These are phyloP conservation scores for Aquilaria sinensis DNA, from an alignment of 345 rosid species.

Conservation along the genomic window DNA sequence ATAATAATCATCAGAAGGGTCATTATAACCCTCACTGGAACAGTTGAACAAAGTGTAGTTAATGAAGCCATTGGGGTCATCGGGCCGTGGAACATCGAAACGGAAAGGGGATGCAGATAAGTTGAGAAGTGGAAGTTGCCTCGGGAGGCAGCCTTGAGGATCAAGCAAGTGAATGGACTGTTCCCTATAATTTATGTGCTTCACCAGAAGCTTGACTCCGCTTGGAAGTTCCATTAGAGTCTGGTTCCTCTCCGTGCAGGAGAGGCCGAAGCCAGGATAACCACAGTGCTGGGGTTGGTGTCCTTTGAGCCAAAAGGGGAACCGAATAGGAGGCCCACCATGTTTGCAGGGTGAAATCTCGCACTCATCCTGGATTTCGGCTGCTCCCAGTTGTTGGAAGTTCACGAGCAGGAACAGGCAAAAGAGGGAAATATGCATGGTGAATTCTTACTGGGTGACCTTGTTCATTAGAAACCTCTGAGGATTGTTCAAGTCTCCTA, in stretches of 20 bases:
- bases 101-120: slow-evolving; percentile 5
- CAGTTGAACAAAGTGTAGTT: no score
- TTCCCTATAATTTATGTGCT: neutral
- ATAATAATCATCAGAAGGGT: no score
- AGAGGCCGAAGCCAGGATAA: neutral
- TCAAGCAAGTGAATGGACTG: neutral
- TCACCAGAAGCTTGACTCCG: neutral
- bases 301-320: slow-evolving; percentile 3
- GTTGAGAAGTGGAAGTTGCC: neutral
- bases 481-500: no score
- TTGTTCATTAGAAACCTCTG: no score
- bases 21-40: no score
- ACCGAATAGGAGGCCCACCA: neutral
- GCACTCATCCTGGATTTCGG: slow-evolving; percentile 1
- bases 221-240: neutral
- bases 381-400: no score
- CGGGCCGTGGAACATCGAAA: neutral
- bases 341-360: neutral
- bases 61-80: no score
- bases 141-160: neutral
- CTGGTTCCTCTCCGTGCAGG: neutral
- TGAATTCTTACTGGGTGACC: no score
- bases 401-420: no score
- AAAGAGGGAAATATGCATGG: no score
- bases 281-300: neutral